A percentile compares a stretch with the other conserved stretches of the same genome.
These are phyloP conservation scores for Acidomyces sp. DNA, from an alignment of 495 filamentous ascomycete species.

Conservation along the genomic window DNA sequence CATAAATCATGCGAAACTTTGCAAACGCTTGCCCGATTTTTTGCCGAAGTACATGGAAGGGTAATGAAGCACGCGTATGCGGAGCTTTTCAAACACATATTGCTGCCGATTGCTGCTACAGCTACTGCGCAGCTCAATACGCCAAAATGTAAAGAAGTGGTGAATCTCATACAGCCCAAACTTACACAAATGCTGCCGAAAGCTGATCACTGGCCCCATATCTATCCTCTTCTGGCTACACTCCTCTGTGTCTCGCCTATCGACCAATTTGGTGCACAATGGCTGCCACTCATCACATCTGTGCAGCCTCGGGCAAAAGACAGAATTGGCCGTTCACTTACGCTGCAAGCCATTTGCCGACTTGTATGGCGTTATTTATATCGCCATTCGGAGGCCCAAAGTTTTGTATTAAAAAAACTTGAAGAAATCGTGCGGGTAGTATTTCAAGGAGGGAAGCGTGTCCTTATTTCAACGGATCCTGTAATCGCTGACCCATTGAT, in stretches of 20 bases:
- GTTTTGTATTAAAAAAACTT: slow-evolving; percentile 58
- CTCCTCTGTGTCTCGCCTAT: slow-evolving; percentile 75
- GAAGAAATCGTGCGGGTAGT: slow-evolving; percentile 77
- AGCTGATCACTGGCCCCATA: slow-evolving; percentile 75
- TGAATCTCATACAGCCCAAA: slow-evolving; percentile 60
- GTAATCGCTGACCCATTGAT: slow-evolving; percentile 76
- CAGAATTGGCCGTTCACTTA: slow-evolving; percentile 60
- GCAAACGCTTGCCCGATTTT: slow-evolving; percentile 62
- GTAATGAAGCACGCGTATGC: slow-evolving; percentile 89
- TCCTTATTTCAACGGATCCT: slow-evolving; percentile 66
- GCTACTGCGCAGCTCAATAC: slow-evolving; percentile 58
- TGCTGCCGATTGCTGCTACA: slow-evolving; percentile 76
- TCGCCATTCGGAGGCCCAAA: slow-evolving; percentile 57
- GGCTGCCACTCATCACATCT: slow-evolving; percentile 65
- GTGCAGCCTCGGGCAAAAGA: slow-evolving; percentile 73
- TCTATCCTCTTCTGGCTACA: slow-evolving; percentile 73
- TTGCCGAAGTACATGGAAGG: slow-evolving; percentile 70
- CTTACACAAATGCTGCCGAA: slow-evolving; percentile 74
- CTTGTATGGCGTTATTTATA: slow-evolving; percentile 96
- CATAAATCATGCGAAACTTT: slow-evolving; percentile 80
- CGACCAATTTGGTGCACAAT: slow-evolving; percentile 71
- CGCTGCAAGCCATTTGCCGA: slow-evolving; percentile 77
- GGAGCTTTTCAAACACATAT: slow-evolving; percentile 69
- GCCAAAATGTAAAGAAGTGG: slow-evolving; percentile 73
- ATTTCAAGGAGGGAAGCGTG: slow-evolving; percentile 62